Conservation (phyloP, 768 basidiomycete species). For the Suillus subaureus region DNA sequence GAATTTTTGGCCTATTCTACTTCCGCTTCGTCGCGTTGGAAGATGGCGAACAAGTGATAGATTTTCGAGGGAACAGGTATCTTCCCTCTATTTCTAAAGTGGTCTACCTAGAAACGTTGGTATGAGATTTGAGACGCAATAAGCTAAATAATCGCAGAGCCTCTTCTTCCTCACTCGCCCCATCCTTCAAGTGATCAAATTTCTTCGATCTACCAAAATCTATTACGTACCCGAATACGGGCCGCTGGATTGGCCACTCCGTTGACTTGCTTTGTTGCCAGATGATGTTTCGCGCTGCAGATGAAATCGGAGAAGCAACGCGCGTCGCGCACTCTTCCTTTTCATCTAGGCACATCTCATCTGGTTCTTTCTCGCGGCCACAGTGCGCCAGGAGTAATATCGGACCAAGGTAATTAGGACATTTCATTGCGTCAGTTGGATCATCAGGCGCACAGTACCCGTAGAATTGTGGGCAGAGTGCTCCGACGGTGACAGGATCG, state of each 20-base stretch:
- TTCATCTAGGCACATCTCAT: slow-evolving; percentile 38
- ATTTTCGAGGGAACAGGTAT: too few species aligned
- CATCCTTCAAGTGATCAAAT: too few species aligned
- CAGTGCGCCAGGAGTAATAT: slow-evolving; percentile 49
- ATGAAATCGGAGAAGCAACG: slow-evolving; percentile 45
- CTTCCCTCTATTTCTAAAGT: too few species aligned
- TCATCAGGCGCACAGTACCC: slow-evolving; percentile 49
- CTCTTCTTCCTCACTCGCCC: too few species aligned
- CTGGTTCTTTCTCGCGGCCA: slow-evolving; percentile 38
- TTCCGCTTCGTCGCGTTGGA: too few species aligned
- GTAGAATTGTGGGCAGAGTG: slow-evolving; percentile 67
- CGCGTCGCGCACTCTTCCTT: slow-evolving; percentile 42
- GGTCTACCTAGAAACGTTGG: too few species aligned
- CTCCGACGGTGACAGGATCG: slow-evolving; percentile 47
- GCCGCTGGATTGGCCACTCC: slow-evolving; percentile 16
- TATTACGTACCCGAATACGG: slow-evolving; percentile 31
- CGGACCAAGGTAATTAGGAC: slow-evolving; percentile 31
- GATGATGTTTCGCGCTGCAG: too few species aligned
- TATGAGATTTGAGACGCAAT: too few species aligned
- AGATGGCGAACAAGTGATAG: too few species aligned
- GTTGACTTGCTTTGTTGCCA: slow-evolving; percentile 44
- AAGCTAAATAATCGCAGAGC: too few species aligned
- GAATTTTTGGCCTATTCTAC: too few species aligned
- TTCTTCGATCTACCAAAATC: slow-evolving; percentile 47
- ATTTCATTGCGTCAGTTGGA: slow-evolving; percentile 16